Conservation (phyloP, 164 flowering plant species). For the Santalum album region DNA sequence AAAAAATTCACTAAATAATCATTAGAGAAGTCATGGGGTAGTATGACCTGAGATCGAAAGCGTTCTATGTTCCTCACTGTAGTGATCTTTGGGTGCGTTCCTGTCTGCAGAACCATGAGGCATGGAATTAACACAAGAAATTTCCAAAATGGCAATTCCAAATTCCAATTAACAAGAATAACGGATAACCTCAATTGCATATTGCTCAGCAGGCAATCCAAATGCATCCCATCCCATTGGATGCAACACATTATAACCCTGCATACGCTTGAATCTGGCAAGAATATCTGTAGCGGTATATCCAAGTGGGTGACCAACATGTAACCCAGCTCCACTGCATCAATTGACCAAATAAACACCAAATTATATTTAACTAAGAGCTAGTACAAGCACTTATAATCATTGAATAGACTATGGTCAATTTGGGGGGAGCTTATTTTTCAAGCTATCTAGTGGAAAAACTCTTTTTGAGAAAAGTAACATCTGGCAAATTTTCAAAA, state of each 20-base stretch:
- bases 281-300: slow-evolving; percentile 96
- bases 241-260: slow-evolving; percentile 94
- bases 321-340: slow-evolving; percentile 91
- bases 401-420: too few relatives aligned
- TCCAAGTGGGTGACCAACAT: slow-evolving; percentile 97
- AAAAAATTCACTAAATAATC: background rate
- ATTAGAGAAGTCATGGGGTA: too few relatives aligned
- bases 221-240: slow-evolving; percentile 99
- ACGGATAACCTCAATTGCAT: slow-evolving; percentile 72
- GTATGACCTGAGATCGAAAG: slow-evolving; percentile 74
- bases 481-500: too few relatives aligned
- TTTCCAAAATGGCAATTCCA: background rate
- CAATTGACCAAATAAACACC: background rate
- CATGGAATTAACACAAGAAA: slow-evolving; percentile 2
- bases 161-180: background rate
- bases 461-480: too few relatives aligned
- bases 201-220: slow-evolving; percentile 97
- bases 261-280: slow-evolving; percentile 84
- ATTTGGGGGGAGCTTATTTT: too few relatives aligned
- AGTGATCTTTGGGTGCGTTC: slow-evolving; percentile 89
- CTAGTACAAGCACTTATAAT: too few relatives aligned
- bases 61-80: slow-evolving; percentile 71
- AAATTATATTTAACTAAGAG: too few relatives aligned
- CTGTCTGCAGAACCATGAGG: slow-evolving; percentile 49
- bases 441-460: too few relatives aligned